These are phyloP conservation scores for Erucastrum elatum DNA, from an alignment of 345 rosid species.

Conservation along the genomic window DNA sequence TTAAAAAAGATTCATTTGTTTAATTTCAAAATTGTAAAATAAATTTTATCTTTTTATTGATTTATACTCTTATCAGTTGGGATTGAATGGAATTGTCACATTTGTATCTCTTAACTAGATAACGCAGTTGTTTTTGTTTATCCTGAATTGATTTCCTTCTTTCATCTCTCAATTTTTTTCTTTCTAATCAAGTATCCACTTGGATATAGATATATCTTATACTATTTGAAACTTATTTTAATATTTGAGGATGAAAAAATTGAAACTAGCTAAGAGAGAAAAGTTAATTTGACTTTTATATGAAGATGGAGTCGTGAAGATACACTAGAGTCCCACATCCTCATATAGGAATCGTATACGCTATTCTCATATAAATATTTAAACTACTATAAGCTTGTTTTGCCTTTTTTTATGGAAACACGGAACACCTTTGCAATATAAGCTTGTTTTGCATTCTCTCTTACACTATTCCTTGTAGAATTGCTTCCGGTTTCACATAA, in stretches of 20 bases:
- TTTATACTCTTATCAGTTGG: not conserved
- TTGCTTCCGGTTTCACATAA: not conserved
- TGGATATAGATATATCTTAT: not conserved
- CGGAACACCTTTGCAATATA: not conserved
- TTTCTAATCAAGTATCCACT: not conserved
- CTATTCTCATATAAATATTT: not conserved
- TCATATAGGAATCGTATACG: not conserved
- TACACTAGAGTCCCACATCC: not conserved
- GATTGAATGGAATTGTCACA: not conserved
- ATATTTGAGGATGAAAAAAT: not conserved
- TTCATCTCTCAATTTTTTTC: not conserved
- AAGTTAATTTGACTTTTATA: not conserved
- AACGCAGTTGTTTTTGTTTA: not conserved
- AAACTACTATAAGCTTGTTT: not conserved
- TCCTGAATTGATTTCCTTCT: not conserved
- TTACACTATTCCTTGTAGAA: not conserved
- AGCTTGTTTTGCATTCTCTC: not conserved
- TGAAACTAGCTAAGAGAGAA: not conserved
- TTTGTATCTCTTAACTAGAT: not conserved
- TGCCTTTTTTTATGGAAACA: not conserved
- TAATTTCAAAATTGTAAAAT: not conserved
- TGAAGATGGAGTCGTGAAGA: not conserved
- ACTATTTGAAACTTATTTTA: not conserved
- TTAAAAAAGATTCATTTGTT: not conserved
- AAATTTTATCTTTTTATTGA: not conserved